Evolutionary conservation across 2,329 filamentous ascomycete genomes (phyloP), one percentile per base, ranked within the genome.

Genomic region (Cladosporium halotolerans): DNA sequence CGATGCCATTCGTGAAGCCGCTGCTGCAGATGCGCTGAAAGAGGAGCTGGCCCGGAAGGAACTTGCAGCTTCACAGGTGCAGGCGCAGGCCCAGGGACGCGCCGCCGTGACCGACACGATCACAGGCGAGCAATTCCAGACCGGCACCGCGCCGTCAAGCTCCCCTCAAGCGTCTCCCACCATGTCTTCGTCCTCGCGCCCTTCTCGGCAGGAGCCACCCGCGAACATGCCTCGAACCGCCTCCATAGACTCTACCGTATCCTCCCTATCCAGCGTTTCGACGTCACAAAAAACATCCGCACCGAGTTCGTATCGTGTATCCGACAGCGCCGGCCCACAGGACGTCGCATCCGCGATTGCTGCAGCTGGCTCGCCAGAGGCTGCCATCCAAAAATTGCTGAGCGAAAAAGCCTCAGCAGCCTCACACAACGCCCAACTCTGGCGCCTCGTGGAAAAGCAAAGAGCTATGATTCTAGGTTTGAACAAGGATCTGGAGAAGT

Each of bases 391-490:
- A 61, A 89, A 93, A 63, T 75, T 99, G 46, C 74, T 96, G 58
- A 95, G 88, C 67, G 93, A 99, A 67, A 97, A 96, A 70, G 84
- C 92, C 58, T 87, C 89, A 45, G 87, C 90, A 52, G 82, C 88
- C 4, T 86, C 89, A 61, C 93, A 97, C 66, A 97, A 97, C 67
- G 78, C 85, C 14, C 92, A 99, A 68, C 74, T 99, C 63, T 99
- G 93, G 93, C 85, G 90, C 47, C 74, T 99, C 44, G 90, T 99
- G 46, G 92, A 97, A 69, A 97, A 99, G 74, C 93, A 99, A 70
- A 81, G 92, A 57, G 84, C 89, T 13, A 91, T 99, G 84, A 90
- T 99, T 52, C 72, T 96, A 16, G 92, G 91, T 7, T 77, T 99
- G 58, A 96, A 97, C 66, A 95, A 93, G 69, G 93, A 99, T 67